Conservation (phyloP, 2,329 filamentous ascomycete species). For the Parafenestella ontariensis region DNA sequence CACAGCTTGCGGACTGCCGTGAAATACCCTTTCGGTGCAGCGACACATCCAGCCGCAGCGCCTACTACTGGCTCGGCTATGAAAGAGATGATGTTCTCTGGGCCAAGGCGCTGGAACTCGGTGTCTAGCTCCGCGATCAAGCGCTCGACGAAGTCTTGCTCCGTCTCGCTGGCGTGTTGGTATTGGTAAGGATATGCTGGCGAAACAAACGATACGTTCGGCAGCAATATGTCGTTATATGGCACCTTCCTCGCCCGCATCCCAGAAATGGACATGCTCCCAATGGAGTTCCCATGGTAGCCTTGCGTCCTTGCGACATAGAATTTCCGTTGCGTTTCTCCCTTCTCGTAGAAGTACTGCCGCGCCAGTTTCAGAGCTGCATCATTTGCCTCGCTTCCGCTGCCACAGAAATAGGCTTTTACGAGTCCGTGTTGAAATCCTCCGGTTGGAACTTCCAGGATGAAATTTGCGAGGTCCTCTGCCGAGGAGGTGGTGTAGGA, state of each 20-base stretch:
- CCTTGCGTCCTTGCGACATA: conserved; percentile 69
- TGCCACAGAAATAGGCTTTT: conserved; percentile 63
- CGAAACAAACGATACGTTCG: conserved; percentile 67
- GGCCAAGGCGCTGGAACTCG: conserved; percentile 63
- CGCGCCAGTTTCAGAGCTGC: conserved; percentile 57
- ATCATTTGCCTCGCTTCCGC: conserved; percentile 60
- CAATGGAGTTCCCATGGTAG: conserved; percentile 74
- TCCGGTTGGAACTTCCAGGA: conserved; percentile 57
- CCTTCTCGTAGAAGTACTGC: conserved; percentile 61
- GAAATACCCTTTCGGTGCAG: conserved; percentile 62
- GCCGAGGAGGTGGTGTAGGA: conserved; percentile 63
- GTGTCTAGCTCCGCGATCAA: conserved; percentile 70
- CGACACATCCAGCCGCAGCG: conserved; percentile 56
- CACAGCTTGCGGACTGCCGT: conserved; percentile 62
- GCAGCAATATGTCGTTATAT: conserved; percentile 66
- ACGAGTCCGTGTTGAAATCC: conserved; percentile 50
- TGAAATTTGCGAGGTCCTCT: conserved; percentile 59
- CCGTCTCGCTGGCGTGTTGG: conserved; percentile 58
- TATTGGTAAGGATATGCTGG: conserved; percentile 70
- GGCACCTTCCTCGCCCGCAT: conserved; percentile 64
- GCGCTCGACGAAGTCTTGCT: conserved; percentile 64
- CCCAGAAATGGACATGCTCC: conserved; percentile 68
- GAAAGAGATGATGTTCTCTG: conserved; percentile 58
- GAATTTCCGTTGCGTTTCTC: conserved; percentile 58
- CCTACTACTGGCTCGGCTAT: conserved; percentile 34